These are phyloP conservation scores for Kondoa malvinella DNA, from an alignment of 768 basidiomycete genomes.

Conservation along the genomic window DNA sequence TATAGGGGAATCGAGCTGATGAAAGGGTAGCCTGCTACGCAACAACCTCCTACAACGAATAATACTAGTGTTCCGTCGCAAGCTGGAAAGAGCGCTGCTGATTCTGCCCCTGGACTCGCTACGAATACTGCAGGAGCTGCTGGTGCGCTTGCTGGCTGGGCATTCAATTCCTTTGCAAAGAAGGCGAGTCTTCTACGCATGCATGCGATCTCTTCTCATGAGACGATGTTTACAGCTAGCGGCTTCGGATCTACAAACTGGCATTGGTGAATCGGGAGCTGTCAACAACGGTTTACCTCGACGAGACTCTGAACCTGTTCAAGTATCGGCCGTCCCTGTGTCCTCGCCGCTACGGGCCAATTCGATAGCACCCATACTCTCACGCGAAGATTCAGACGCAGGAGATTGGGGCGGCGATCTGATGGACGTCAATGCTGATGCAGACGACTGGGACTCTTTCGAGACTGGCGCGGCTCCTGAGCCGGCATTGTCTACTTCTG, in stretches of 20 bases:
- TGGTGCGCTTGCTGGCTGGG: slow-evolving; percentile 85
- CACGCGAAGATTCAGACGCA: too few relatives aligned
- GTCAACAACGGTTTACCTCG: slow-evolving; percentile 8
- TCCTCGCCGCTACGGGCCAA: not conserved
- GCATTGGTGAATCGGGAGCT: slow-evolving; percentile 20
- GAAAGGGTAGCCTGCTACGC: slow-evolving; percentile 43
- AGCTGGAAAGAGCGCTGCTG: slow-evolving; percentile 20
- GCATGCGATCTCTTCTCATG: too few relatives aligned
- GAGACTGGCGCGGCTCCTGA: slow-evolving; percentile 38
- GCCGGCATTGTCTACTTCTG: not conserved
- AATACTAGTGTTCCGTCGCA: slow-evolving; percentile 28
- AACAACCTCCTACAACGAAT: slow-evolving; percentile 23
- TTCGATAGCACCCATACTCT: slow-evolving; percentile 3
- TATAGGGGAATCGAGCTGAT: not conserved
- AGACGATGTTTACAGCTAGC: slow-evolving; percentile 42
- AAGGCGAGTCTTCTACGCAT: slow-evolving; percentile 39
- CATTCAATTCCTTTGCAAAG: slow-evolving; percentile 72
- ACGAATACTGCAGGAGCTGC: slow-evolving; percentile 82
- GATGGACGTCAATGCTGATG: slow-evolving; percentile 79
- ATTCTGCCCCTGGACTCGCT: slow-evolving; percentile 42
- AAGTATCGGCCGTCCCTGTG: not conserved
- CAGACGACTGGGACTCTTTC: slow-evolving; percentile 87
- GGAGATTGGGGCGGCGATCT: slow-evolving; percentile 62
- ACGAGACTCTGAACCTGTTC: slow-evolving; percentile 19
- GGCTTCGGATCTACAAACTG: slow-evolving; percentile 50